Evolutionary conservation across 2,329 filamentous ascomycete species (phyloP).

Genomic region (Raffaelea arxii): DNA sequence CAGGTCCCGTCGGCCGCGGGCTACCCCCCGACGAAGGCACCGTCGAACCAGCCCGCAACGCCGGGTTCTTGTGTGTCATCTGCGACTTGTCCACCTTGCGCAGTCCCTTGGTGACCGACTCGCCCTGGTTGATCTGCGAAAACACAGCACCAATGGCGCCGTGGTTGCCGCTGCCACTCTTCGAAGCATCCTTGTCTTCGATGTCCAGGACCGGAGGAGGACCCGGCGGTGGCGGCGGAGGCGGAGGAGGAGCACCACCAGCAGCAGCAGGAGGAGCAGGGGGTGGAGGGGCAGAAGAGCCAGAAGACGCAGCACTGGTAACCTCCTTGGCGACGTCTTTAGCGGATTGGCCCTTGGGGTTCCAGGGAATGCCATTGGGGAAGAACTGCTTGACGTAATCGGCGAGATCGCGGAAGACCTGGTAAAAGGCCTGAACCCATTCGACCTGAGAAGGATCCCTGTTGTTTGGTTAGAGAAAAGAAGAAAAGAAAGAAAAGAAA

Average conservation of each 20-base stretch:
- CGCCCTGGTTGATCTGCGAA: conserved; percentile 79
- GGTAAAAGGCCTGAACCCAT: conserved; percentile 89
- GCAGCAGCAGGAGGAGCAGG: conserved; percentile 37
- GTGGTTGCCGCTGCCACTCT: conserved; percentile 29
- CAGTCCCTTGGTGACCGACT: conserved; percentile 76
- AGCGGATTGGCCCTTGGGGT: conserved; percentile 64
- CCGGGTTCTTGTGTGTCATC: conserved; percentile 98
- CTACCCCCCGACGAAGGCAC: conserved; percentile 51
- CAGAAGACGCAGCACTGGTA: conserved; percentile 44
- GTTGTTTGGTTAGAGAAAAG: conserved; percentile 2
- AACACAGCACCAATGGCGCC: conserved; percentile 81
- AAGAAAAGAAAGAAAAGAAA: not conserved
- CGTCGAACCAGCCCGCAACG: conserved; percentile 62
- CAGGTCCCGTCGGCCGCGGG: conserved; percentile 21
- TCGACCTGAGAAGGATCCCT: conserved; percentile 74
- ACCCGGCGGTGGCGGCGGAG: conserved; percentile 61
- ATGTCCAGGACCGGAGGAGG: conserved; percentile 58
- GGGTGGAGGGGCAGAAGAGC: conserved; percentile 25
- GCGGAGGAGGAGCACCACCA: conserved; percentile 45
- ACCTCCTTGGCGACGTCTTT: conserved; percentile 56
- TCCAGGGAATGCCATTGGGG: conserved; percentile 75
- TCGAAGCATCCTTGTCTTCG: conserved; percentile 35
- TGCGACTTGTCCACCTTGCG: conserved; percentile 90
- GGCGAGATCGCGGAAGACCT: conserved; percentile 73
- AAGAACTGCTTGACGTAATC: conserved; percentile 82